Conservation (phyloP, 1,139 yeast genomes). For the Geotrichum australiense region DNA sequence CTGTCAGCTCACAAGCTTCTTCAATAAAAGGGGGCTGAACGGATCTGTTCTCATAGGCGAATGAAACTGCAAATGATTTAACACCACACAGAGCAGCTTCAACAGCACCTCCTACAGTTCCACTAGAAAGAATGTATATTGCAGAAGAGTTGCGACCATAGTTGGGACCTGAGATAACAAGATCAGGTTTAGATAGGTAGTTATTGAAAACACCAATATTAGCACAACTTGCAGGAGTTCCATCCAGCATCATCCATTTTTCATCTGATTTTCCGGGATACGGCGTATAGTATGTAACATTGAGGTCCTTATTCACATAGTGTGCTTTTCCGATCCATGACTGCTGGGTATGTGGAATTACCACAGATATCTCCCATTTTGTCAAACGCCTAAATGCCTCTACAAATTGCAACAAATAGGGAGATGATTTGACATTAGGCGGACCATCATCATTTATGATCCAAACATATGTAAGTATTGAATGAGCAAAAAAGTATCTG, state of each 20-base stretch:
- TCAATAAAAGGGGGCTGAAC: conserved; percentile 31
- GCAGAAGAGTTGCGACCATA: conserved; percentile 90
- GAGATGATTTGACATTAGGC: conserved; percentile 69
- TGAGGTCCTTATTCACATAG: conserved; percentile 72
- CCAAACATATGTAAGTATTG: conserved; percentile 11
- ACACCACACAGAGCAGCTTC: conserved; percentile 80
- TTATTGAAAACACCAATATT: conserved; percentile 87
- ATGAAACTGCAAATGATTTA: conserved; percentile 72
- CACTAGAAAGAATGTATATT: conserved; percentile 79
- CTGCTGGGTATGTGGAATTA: conserved; percentile 56
- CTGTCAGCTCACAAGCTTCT: conserved; percentile 63
- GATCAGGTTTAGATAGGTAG: conserved; percentile 59
- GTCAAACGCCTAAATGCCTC: conserved; percentile 58
- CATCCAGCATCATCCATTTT: conserved; percentile 83
- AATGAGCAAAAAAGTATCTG: background rate
- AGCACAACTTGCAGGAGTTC: conserved; percentile 94
- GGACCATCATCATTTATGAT: conserved; percentile 97
- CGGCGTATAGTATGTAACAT: conserved; percentile 49
- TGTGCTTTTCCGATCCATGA: conserved; percentile 99
- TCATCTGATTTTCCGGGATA: conserved; percentile 35
- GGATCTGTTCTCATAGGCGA: conserved; percentile 53
- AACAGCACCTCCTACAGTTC: conserved; percentile 96
- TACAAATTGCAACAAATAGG: conserved; percentile 75
- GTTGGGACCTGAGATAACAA: conserved; percentile 91
- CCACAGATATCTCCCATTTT: conserved; percentile 83